Percentiles rank a stretch among this genome's conserved stretches.
phyloP scores from a whole-genome alignment of 306 rosid species.

The Hippophae rhamnoides region DNA sequence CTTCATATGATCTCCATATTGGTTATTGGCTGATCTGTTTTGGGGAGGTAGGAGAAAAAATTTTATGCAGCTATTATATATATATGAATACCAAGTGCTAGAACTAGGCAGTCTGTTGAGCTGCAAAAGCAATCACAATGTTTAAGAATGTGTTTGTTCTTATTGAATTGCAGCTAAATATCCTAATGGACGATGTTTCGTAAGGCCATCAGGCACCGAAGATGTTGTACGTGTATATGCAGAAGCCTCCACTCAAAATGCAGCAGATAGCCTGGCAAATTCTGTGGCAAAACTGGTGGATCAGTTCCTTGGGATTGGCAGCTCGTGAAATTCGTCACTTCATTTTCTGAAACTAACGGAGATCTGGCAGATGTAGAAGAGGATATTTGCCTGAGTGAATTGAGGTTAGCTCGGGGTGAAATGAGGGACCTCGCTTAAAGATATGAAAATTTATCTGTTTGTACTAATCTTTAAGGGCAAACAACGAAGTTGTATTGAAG shows the following conservation, averaged over 20 bases:
- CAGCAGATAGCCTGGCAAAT: slow-evolving; percentile 62
- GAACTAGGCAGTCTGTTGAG: too few relatives aligned
- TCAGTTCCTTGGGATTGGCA: slow-evolving; percentile 42
- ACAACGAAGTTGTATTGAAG: too few relatives aligned
- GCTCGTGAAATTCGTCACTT: slow-evolving; percentile 4
- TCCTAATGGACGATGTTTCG: slow-evolving; percentile 72
- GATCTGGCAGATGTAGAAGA: too few relatives aligned
- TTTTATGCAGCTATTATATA: too few relatives aligned
- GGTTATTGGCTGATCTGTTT: neutral
- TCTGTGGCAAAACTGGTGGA: slow-evolving; percentile 55
- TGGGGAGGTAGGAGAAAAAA: too few relatives aligned
- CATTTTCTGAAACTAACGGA: neutral
- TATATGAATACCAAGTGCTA: too few relatives aligned
- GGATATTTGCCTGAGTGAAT: too few relatives aligned
- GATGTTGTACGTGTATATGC: slow-evolving; percentile 88
- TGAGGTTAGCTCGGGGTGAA: too few relatives aligned
- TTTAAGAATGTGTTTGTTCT: slow-evolving; percentile 12
- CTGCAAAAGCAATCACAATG: neutral
- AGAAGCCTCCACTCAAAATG: slow-evolving; percentile 69
- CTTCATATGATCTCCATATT: neutral
- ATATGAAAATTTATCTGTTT: too few relatives aligned
- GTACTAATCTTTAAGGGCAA: too few relatives aligned
- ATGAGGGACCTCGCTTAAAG: too few relatives aligned
- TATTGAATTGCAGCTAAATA: slow-evolving; percentile 43
- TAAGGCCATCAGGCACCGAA: slow-evolving; percentile 93